Base-by-base conservation (phyloP, 73 alveolate species). In the Blepharisma stoltei region DNA sequence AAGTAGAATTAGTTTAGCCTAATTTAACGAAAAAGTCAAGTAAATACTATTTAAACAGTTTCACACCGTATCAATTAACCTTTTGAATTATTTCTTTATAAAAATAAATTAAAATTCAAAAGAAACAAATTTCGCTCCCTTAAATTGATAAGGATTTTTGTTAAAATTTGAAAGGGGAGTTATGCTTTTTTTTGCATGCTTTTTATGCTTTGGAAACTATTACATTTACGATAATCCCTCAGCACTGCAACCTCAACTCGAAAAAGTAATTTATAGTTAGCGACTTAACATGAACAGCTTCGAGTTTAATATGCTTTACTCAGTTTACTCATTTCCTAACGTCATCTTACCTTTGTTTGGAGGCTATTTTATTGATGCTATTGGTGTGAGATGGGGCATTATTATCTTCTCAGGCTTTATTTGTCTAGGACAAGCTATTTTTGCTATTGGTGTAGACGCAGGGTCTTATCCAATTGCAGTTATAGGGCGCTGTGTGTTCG, bases 401-500 rank as follows among this genome's bases (percentile, higher is more conserved):
- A 7, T 81, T 21, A 32, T 81, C 1, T 81, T 81, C 46, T 77
- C 86, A 6, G 32, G 43, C 7, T 20, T 81, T 27, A 70, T 81
- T 7, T 37, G 54, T 38, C 54, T 88, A 32, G 98, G 98, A 2
- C 91, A 90, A 81, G 82, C 85, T 20, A 81, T 93, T 11, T 90
- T 93, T 54, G 80, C 88, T 52, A 66, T 90, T 49, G 98, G 97
- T 6, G 95, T 93, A 43, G 78, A 77, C 55, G 49, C 71, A 60
- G 47, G 78, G 54, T 78, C 92, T 60, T 81, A 78, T 60, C 85
- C 83, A 44, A 71, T 89, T 21, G 79, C 93, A 91, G 45, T 95
- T 32, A 71, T 86, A 6, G 99, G 99, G 18, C 86, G 99, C 88
- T 82, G 92, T 21, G 83, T 96, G 45, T 94, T 96, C 77, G 99